These are phyloP conservation scores for Penicillium italicum DNA, from an alignment of 2,329 filamentous ascomycete genomes.

Conservation along the genomic window DNA sequence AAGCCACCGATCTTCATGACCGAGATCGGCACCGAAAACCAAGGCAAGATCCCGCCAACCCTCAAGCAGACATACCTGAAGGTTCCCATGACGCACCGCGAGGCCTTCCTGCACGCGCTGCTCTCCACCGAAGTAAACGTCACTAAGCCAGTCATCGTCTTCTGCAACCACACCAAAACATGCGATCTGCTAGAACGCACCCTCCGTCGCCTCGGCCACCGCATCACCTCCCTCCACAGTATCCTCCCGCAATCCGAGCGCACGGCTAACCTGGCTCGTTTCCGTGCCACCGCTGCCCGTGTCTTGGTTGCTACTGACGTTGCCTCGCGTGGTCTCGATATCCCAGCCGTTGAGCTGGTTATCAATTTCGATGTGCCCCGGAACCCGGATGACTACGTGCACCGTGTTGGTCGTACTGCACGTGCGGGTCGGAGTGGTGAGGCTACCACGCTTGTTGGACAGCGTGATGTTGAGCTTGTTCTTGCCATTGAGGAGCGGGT, in stretches of 20 bases:
- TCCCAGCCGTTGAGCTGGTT: conserved; percentile 84
- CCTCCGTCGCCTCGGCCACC: conserved; percentile 78
- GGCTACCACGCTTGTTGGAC: conserved; percentile 82
- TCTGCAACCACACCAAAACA: conserved; percentile 87
- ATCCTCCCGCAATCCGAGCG: conserved; percentile 79
- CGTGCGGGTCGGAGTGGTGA: conserved; percentile 82
- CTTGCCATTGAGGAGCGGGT: conserved; percentile 84
- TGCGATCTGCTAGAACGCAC: conserved; percentile 87
- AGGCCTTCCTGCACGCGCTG: conserved; percentile 89
- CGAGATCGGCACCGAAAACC: conserved; percentile 67
- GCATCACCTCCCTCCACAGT: conserved; percentile 88
- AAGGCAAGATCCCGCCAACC: conserved; percentile 74
- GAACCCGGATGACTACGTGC: conserved; percentile 97
- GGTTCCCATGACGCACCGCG: conserved; percentile 85
- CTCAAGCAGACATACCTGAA: conserved; percentile 82
- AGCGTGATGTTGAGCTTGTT: conserved; percentile 88
- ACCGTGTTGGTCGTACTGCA: conserved; percentile 91
- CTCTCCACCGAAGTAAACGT: conserved; percentile 73
- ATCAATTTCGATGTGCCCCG: conserved; percentile 94
- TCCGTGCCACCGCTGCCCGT: conserved; percentile 82
- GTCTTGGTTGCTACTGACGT: conserved; percentile 95
- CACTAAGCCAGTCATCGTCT: conserved; percentile 79
- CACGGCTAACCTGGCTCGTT: conserved; percentile 81
- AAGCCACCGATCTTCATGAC: conserved; percentile 81
- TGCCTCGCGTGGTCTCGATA: conserved; percentile 89